Evolutionary conservation across 1,284 basidiomycete genomes (phyloP).

Genomic region (Neonothopanus nambi): DNA sequence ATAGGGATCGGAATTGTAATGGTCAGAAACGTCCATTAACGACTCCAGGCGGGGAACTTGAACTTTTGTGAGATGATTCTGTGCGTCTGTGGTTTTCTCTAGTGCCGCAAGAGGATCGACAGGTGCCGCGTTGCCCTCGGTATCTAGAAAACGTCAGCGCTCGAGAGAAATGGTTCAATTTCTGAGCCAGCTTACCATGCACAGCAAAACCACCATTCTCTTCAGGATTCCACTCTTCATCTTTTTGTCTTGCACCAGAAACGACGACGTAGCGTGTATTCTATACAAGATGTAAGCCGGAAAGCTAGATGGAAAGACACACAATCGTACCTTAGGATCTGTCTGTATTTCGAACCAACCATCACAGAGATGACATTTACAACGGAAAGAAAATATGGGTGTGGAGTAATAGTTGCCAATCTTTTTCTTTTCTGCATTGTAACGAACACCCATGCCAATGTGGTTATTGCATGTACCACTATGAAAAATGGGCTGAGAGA

Average conservation of each 20-base stretch:
- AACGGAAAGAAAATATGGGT: conserved; percentile 91
- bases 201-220: conserved; percentile 93
- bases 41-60: conserved; percentile 78
- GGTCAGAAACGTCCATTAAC: conserved; percentile 72
- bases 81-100: conserved; percentile 84
- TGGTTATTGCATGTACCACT: conserved; percentile 91
- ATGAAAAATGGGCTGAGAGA: conserved; percentile 9
- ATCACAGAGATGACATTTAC: conserved; percentile 94
- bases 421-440: conserved; percentile 98
- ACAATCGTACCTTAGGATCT: conserved; percentile 83
- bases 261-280: conserved; percentile 93
- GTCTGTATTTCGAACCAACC: conserved; percentile 97
- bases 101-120: conserved; percentile 84
- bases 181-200: conserved; percentile 55
- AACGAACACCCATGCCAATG: conserved; percentile 96
- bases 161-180: neutral
- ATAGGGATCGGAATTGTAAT: conserved; percentile 85
- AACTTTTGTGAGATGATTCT: conserved; percentile 69
- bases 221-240: conserved; percentile 94
- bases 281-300: conserved; percentile 40
- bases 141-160: conserved; percentile 49
- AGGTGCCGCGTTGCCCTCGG: conserved; percentile 63
- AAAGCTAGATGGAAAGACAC: neutral
- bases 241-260: conserved; percentile 87
- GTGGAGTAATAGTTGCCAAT: conserved; percentile 95